Conservation (phyloP, 148 eudicot genomes). For the Persicaria tinctoria region DNA sequence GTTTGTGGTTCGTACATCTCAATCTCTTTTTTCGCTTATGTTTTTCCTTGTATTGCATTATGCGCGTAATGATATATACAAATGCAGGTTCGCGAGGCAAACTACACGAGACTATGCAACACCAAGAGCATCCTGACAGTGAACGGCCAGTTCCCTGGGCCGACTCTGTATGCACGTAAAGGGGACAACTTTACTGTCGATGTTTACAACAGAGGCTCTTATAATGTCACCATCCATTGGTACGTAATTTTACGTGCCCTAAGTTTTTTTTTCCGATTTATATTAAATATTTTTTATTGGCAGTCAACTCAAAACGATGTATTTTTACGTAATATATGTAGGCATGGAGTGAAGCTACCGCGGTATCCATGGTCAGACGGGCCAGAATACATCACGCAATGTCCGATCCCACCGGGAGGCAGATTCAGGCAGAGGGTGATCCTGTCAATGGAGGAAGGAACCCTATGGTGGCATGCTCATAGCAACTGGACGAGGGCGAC, state of each 20-base stretch:
- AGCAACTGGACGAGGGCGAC: conserved; percentile 13
- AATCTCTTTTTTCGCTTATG: not conserved
- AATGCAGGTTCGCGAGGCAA: conserved; percentile 7
- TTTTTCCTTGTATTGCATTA: not conserved
- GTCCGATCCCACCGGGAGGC: conserved; percentile 12
- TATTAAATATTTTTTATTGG: not conserved
- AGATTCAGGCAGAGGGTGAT: conserved; percentile 4
- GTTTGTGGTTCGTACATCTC: not conserved
- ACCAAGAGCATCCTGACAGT: conserved; percentile 10
- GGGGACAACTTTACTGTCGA: conserved; percentile 7
- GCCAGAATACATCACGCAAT: conserved; percentile 10
- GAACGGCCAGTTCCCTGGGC: conserved; percentile 13
- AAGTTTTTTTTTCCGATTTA: not conserved
- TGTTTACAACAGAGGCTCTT: conserved; percentile 3
- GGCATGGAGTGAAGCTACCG: conserved; percentile 13
- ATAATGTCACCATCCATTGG: conserved; percentile 13
- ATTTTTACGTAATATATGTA: not conserved
- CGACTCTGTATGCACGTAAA: conserved; percentile 4
- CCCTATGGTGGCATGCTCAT: conserved; percentile 11
- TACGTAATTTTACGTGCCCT: not conserved
- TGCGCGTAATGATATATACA: not conserved
- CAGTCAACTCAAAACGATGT: not conserved
- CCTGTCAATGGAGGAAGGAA: conserved; percentile 11
- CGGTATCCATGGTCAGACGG: conserved; percentile 14
- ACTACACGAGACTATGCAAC: conserved; percentile 8